phyloP scores from a whole-genome alignment of 768 basidiomycete species.

The Leccinum pellstonianum region DNA sequence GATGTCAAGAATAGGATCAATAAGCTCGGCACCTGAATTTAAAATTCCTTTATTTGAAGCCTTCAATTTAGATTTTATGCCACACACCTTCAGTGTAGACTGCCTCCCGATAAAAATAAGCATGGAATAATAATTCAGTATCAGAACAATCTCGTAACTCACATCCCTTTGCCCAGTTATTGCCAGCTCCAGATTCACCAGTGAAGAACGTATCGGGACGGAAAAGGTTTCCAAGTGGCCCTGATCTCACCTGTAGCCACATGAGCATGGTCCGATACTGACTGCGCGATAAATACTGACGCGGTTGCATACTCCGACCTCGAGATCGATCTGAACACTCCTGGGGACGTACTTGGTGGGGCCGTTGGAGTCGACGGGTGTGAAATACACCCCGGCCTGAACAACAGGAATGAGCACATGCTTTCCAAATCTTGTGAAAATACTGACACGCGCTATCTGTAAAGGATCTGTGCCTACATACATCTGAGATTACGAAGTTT shows the following conservation, averaged over 20 bases:
- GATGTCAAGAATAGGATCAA: conserved; percentile 83
- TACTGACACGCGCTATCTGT: conserved; percentile 68
- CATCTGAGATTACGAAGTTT: conserved; percentile 36
- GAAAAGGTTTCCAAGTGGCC: conserved; percentile 72
- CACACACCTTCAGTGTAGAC: conserved; percentile 84
- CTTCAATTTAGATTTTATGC: not conserved
- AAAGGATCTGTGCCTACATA: conserved; percentile 74
- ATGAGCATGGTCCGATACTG: conserved; percentile 4
- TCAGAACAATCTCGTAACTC: conserved; percentile 32
- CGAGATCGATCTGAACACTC: conserved; percentile 87
- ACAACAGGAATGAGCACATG: not conserved
- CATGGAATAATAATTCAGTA: conserved; percentile 8
- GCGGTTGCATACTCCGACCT: conserved; percentile 79
- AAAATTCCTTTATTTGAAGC: not conserved
- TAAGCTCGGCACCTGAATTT: conserved; percentile 77
- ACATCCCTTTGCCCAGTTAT: conserved; percentile 98
- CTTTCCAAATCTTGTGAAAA: not conserved
- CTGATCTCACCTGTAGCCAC: conserved; percentile 56
- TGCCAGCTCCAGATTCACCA: conserved; percentile 68
- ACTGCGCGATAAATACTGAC: conserved; percentile 41
- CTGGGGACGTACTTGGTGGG: conserved; percentile 82
- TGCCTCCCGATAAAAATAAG: conserved; percentile 33
- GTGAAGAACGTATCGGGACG: conserved; percentile 84
- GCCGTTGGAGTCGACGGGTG: conserved; percentile 55
- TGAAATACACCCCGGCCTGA: conserved; percentile 82